These are phyloP conservation scores for Phytophthora tentaculata DNA, from an alignment of 352 stramenopile genomes.

Conservation along the genomic window DNA sequence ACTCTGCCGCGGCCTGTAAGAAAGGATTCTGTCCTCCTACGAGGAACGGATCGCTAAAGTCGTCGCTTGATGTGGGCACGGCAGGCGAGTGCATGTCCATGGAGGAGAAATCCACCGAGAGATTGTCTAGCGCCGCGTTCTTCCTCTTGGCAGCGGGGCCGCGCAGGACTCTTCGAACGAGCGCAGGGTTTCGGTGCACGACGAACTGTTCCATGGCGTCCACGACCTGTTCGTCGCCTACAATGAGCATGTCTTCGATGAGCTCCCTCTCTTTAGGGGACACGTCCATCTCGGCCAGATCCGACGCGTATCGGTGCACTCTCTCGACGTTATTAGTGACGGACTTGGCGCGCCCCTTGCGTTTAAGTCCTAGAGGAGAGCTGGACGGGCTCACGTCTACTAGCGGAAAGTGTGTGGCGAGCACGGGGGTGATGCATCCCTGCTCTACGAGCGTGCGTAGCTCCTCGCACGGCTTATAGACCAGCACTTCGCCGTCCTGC, in stretches of 20 bases:
- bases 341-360: conserved; percentile 71
- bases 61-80: conserved; percentile 16
- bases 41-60: conserved; percentile 55
- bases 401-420: conserved; percentile 25
- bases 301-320: conserved; percentile 68
- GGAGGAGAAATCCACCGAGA: conserved; percentile 63
- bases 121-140: conserved; percentile 48
- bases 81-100: conserved; percentile 56
- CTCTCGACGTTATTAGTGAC: conserved; percentile 74
- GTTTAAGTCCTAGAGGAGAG: conserved; percentile 69
- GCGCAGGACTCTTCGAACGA: conserved; percentile 55
- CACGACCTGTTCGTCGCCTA: conserved; percentile 75
- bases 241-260: conserved; percentile 76
- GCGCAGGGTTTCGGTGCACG: conserved; percentile 56
- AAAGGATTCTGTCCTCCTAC: conserved; percentile 52
- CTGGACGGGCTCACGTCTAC: conserved; percentile 34
- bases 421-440: conserved; percentile 70
- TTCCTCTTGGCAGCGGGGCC: conserved; percentile 43
- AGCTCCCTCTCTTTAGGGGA: conserved; percentile 63
- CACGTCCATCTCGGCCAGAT: conserved; percentile 75
- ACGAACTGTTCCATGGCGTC: conserved; percentile 85
- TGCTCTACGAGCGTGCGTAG: conserved; percentile 73
- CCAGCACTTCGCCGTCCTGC: conserved; percentile 60
- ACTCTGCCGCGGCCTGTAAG: conserved; percentile 33
- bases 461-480: conserved; percentile 81